These are phyloP conservation scores for Carex arenaria DNA, from an alignment of 202 grass and related monocot species.

Conservation along the genomic window DNA sequence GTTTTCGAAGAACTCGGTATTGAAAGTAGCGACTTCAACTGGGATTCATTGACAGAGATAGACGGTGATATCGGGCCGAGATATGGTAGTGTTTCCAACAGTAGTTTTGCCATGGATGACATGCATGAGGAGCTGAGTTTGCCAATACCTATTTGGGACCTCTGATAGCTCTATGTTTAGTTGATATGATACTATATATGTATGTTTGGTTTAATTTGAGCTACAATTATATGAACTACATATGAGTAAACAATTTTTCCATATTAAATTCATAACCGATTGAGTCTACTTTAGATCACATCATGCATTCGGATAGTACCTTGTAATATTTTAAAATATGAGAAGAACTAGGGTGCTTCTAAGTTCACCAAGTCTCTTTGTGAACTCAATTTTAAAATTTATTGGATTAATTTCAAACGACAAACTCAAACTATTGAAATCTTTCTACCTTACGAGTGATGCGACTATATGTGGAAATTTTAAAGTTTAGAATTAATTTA, in stretches of 20 bases:
- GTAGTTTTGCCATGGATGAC: conserved; percentile 45
- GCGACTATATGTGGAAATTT: no score
- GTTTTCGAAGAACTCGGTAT: conserved; percentile 29
- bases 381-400: no score
- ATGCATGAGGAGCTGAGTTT: conserved; percentile 68
- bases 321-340: no score
- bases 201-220: conserved; percentile 2
- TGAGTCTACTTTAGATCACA: not conserved
- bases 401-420: no score
- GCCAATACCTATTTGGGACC: conserved; percentile 85
- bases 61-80: conserved; percentile 31
- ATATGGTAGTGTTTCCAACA: conserved; percentile 29
- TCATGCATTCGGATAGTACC: not conserved
- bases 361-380: no score
- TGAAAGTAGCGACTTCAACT: conserved; percentile 46
- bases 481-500: no score
- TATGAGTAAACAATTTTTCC: not conserved
- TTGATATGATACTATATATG: not conserved
- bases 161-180: conserved; percentile 17
- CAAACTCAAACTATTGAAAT: no score
- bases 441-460: no score
- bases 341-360: no score
- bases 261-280: not conserved
- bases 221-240: not conserved
- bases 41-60: conserved; percentile 60